Evolutionary conservation across 208 protist genomes (phyloP), one percentile per base, ranked within the genome.

Genomic region (Lotmaria passim): DNA sequence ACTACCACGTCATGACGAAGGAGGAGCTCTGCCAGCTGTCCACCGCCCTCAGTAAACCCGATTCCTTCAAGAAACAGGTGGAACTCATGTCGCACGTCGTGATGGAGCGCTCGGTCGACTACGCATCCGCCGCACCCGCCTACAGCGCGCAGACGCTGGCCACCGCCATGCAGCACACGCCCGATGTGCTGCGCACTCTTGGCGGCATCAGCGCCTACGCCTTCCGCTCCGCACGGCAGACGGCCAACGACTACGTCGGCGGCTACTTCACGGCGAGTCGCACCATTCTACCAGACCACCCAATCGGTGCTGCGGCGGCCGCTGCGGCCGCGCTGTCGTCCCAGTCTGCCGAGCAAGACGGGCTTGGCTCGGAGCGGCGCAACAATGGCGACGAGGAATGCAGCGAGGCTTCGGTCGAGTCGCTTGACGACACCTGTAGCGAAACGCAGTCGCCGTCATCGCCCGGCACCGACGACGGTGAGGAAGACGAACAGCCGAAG

Each of bases 1-100:
- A 86, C 69, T 92, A 80, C 65, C 75, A 85, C 56, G 86, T 89
- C 36, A 75, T 89, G 34, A 65, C 67, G 5, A 64, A 69, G 2
- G 74, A 87, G 38, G 83, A 92, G 55, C 69, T 81, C 46, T 65
- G 51, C n/a, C 50, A 67, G 5, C 46, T 92, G 3, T 69, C 73
- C 41, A 83, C 72, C 58, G 60, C 78, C 11, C 67, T 83, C 28
- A 80, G 56, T n/a, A 76, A 80, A 50, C 83, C 81, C 19, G 86
- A 86, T 28, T 79, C 79, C 7, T 70, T 79, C 26, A 69, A 63
- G 36, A 83, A 80, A 43, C 81, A 86, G 57, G 43, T 87, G 55
- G 71, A 85, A 50, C 68, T 87, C 33, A 55, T 81, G 57, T 80
- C 65, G 41, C 74, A 84, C 58, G 53, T 80, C 8, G 60, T 87